Evolutionary conservation across 352 stramenopile genomes (phyloP), one percentile per base, ranked within the genome.

Genomic region (Globisporangium megalacanthum): DNA sequence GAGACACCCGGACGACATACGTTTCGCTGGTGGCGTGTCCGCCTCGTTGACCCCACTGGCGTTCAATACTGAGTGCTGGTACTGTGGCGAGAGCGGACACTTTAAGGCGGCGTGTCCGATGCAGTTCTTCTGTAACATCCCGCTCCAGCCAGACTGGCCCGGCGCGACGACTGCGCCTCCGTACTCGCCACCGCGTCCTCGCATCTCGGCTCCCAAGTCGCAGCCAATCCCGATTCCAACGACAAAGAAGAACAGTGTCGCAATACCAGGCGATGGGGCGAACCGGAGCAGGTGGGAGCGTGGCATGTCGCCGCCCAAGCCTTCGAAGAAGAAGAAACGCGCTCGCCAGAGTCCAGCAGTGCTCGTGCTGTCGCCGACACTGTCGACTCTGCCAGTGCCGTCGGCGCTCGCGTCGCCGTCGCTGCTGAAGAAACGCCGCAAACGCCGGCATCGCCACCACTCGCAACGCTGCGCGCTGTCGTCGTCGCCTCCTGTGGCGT

Each of bases 31-130:
- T 29, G 25, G 25, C 25, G 25, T 29, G 25, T 1, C 25, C 25
- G 25, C 25, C 25, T 29, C 25, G 25, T 29, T 29, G 54, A 47
- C 51, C 8, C 2, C 61, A 15, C 45, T 64, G 22, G 57, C 67
- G 13, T 57, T 66, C 9, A 57, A 81, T 19, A 67, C 68, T 1
- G 79, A 89, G 36, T 92, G 83, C 63, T 92, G 83, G 83, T 92
- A 92, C 51, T 92, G 83, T 45, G 83, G 83, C 6, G 75, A 80
- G 41, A 68, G 74, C 19, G 79, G 80, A 0, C 83, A 92, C 56
- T 84, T 84, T 58, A 92, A 92, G 64, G 72, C 74, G 19, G 69
- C 79, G 57, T 92, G 79, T 49, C 83, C 82, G 19, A 82, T 89
- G 69, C 72, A 83, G 19, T 79, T 72, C 19, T 86, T 83, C 52